These are phyloP conservation scores for Melampsora americana DNA, from an alignment of 1,284 basidiomycete genomes.

Conservation along the genomic window DNA sequence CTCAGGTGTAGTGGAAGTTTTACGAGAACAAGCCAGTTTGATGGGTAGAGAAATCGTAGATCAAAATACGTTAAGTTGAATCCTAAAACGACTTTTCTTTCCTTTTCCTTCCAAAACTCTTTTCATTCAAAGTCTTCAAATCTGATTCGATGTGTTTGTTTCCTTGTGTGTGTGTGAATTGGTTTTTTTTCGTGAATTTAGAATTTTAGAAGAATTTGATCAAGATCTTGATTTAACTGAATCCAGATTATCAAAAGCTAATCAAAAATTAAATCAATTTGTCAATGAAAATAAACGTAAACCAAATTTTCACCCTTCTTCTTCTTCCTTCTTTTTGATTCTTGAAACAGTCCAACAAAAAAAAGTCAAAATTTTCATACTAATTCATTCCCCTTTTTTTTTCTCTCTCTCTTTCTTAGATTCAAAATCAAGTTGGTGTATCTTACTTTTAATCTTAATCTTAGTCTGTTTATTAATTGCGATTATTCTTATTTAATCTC, in stretches of 20 bases:
- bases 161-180: no score
- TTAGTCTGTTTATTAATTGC: constrained; percentile 22
- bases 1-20: constrained; percentile 71
- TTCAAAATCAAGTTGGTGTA: constrained; percentile 41
- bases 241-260: constrained; percentile 66
- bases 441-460: constrained; percentile 37
- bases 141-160: no score
- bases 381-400: not conserved
- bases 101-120: not conserved
- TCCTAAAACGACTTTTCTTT: not conserved
- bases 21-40: constrained; percentile 80
- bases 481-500: constrained; percentile 26
- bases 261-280: constrained; percentile 72
- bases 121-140: not conserved
- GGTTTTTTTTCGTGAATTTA: constrained; percentile 52
- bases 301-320: constrained; percentile 13
- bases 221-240: constrained; percentile 70
- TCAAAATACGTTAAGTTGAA: constrained; percentile 73
- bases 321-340: not conserved
- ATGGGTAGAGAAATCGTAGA: constrained; percentile 84
- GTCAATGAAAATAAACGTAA: constrained; percentile 74
- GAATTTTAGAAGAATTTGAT: constrained; percentile 78
- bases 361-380: no score
- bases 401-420: not conserved
- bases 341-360: not conserved